Evolutionary conservation across 2,329 filamentous ascomycete genomes (phyloP).

Genomic region (Xylaria sp.): DNA sequence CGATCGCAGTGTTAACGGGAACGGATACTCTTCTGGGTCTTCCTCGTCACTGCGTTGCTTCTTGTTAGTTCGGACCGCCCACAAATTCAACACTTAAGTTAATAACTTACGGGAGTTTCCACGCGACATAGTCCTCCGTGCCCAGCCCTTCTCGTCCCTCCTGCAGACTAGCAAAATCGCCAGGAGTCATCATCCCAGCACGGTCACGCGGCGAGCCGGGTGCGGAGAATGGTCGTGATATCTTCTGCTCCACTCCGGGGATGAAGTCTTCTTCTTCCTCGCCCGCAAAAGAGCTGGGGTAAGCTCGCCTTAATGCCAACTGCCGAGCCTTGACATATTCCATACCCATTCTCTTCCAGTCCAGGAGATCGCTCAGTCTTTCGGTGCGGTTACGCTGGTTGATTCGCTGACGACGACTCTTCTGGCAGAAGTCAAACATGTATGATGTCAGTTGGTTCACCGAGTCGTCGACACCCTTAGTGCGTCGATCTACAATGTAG

Average conservation of each 20-base stretch:
- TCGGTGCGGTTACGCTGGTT: slow-evolving; percentile 98
- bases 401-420: slow-evolving; percentile 93
- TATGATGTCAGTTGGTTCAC: slow-evolving; percentile 88
- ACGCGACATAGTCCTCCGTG: slow-evolving; percentile 96
- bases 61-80: slow-evolving; percentile 28
- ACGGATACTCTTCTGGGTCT: slow-evolving; percentile 69
- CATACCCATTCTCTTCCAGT: slow-evolving; percentile 99
- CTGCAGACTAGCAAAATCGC: slow-evolving; percentile 93
- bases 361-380: slow-evolving; percentile 85
- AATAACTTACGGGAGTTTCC: slow-evolving; percentile 87
- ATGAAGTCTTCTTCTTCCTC: slow-evolving; percentile 87
- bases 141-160: slow-evolving; percentile 88
- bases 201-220: slow-evolving; percentile 88
- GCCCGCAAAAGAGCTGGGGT: slow-evolving; percentile 76
- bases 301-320: slow-evolving; percentile 83
- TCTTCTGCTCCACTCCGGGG: slow-evolving; percentile 88
- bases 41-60: slow-evolving; percentile 69
- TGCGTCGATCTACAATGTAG: slow-evolving; percentile 94
- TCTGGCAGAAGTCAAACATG: slow-evolving; percentile 92
- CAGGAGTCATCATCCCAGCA: slow-evolving; percentile 97
- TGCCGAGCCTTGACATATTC: slow-evolving; percentile 98
- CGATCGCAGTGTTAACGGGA: slow-evolving; percentile 53
- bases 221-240: slow-evolving; percentile 87
- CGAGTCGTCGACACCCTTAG: slow-evolving; percentile 94
- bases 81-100: neutral